These are phyloP conservation scores for Endoconidiophora polonica DNA, from an alignment of 2,329 filamentous ascomycete genomes.

Conservation along the genomic window DNA sequence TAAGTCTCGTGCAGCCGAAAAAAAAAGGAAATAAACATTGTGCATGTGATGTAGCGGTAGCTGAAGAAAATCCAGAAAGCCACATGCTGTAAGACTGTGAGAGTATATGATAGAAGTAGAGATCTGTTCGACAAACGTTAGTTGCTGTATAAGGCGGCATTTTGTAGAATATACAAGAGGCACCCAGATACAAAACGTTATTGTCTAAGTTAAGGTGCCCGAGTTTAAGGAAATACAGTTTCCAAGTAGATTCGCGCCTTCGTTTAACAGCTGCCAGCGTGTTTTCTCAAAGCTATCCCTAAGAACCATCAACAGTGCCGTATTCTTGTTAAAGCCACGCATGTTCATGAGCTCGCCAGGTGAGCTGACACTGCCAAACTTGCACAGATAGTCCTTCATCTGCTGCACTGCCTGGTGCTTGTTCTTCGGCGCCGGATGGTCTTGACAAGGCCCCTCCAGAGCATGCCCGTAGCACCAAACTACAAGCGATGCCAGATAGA, in stretches of 20 bases:
- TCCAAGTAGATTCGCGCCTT: slow-evolving; percentile 62
- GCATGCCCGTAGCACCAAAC: slow-evolving; percentile 94
- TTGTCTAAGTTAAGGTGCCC: slow-evolving; percentile 13
- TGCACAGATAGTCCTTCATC: slow-evolving; percentile 63
- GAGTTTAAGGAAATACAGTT: slow-evolving; percentile 56
- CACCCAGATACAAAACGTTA: background rate
- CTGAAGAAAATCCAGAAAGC: too few species aligned
- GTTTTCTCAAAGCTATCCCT: slow-evolving; percentile 67
- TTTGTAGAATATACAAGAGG: background rate
- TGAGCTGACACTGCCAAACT: slow-evolving; percentile 52
- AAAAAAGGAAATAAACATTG: background rate
- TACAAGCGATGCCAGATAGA: slow-evolving; percentile 82
- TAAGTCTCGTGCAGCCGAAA: too few species aligned
- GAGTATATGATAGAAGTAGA: too few species aligned
- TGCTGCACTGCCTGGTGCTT: slow-evolving; percentile 52
- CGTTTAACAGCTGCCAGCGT: slow-evolving; percentile 80
- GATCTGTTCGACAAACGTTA: background rate
- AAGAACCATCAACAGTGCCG: slow-evolving; percentile 66
- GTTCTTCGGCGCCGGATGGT: slow-evolving; percentile 34
- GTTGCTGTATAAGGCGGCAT: too few species aligned
- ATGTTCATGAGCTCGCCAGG: slow-evolving; percentile 63
- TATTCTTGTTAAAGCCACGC: slow-evolving; percentile 64
- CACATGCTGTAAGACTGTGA: too few species aligned
- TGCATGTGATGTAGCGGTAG: too few species aligned
- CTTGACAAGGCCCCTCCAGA: slow-evolving; percentile 58